Evolutionary conservation across 306 rosid species (phyloP).

Genomic region (Crataegus laevigata): DNA sequence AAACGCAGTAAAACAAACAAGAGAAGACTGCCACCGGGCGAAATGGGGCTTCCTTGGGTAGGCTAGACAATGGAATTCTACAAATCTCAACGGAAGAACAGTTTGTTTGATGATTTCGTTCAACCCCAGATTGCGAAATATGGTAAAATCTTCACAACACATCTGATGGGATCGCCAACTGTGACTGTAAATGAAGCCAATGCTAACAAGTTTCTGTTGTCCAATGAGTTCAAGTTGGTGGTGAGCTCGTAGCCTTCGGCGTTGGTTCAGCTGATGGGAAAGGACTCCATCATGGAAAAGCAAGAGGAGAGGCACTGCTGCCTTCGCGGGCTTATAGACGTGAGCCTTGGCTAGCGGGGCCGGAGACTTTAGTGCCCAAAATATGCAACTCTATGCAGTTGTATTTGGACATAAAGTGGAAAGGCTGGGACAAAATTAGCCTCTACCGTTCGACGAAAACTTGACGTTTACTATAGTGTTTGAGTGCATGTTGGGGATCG

Average conservation of each 20-base stretch:
- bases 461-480: slow-evolving; percentile 52
- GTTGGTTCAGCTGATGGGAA: slow-evolving; percentile 82
- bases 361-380: slow-evolving; percentile 49
- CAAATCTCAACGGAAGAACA: slow-evolving; percentile 54
- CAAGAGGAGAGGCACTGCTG: slow-evolving; percentile 54
- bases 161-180: slow-evolving; percentile 78
- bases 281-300: slow-evolving; percentile 67
- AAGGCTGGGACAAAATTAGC: slow-evolving; percentile 33
- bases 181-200: slow-evolving; percentile 71
- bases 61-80: slow-evolving; percentile 83
- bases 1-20: slow-evolving; percentile 19
- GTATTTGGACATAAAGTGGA: slow-evolving; percentile 45
- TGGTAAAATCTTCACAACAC: slow-evolving; percentile 67
- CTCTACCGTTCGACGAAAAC: slow-evolving; percentile 46
- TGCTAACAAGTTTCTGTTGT: slow-evolving; percentile 55
- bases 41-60: slow-evolving; percentile 67
- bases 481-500: slow-evolving; percentile 69
- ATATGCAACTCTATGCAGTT: slow-evolving; percentile 34
- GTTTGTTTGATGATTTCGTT: slow-evolving; percentile 50
- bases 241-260: slow-evolving; percentile 84
- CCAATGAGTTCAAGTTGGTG: slow-evolving; percentile 81
- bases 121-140: slow-evolving; percentile 42
- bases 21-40: slow-evolving; percentile 54
- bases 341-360: slow-evolving; percentile 46
- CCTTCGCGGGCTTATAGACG: slow-evolving; percentile 45